phyloP scores from a whole-genome alignment of 148 eudicot genomes.

The Vaccinium myrtillus region DNA sequence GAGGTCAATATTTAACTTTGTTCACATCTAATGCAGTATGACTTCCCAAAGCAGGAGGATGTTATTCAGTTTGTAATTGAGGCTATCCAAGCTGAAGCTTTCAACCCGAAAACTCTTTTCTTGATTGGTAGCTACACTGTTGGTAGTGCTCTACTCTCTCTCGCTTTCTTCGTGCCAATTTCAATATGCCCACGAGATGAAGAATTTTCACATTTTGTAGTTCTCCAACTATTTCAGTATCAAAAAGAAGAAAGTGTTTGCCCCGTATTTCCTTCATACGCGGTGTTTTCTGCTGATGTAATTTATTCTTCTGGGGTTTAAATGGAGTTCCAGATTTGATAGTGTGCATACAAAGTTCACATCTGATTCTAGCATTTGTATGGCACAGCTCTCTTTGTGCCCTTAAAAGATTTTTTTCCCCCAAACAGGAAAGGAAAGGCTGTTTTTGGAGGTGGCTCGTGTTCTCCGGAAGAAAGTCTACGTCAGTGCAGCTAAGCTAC shows the following conservation, averaged over 20 bases:
- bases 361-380: background rate
- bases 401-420: background rate
- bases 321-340: background rate
- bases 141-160: slow-evolving; percentile 46
- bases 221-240: background rate
- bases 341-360: background rate
- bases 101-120: slow-evolving; percentile 85
- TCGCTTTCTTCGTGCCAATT: background rate
- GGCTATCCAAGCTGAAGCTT: slow-evolving; percentile 95
- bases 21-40: slow-evolving; percentile 61
- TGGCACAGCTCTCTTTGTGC: background rate
- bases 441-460: slow-evolving; percentile 87
- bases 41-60: slow-evolving; percentile 92
- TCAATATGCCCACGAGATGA: background rate
- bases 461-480: slow-evolving; percentile 66
- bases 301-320: background rate
- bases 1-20: slow-evolving; percentile 2
- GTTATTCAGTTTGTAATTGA: slow-evolving; percentile 91
- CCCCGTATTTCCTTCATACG: background rate
- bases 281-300: background rate
- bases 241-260: background rate
- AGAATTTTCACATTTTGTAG: background rate
- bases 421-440: slow-evolving; percentile 77
- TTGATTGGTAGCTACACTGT: slow-evolving; percentile 93
- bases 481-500: slow-evolving; percentile 76